These are phyloP conservation scores for Malassezia caprae DNA, from an alignment of 1,284 basidiomycete species.

Conservation along the genomic window DNA sequence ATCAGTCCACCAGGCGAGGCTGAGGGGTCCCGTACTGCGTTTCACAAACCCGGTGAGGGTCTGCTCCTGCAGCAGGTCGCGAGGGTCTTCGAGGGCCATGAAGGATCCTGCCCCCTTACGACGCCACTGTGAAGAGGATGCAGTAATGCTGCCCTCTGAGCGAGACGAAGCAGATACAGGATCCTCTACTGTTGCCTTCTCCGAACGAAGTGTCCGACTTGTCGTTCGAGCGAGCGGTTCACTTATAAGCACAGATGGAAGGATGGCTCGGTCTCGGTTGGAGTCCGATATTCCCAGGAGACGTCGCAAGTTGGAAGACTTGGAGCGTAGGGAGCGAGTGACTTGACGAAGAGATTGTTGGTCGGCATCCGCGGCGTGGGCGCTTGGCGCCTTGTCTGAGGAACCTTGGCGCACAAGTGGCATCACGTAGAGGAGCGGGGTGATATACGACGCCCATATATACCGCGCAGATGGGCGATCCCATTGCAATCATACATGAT, in stretches of 20 bases:
- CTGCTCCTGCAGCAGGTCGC: not conserved
- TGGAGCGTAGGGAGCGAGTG: not conserved
- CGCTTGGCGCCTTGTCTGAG: not conserved
- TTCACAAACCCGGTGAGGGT: constrained; percentile 12
- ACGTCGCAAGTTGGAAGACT: not conserved
- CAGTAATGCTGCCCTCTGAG: not conserved
- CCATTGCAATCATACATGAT: not conserved
- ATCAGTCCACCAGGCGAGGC: constrained; percentile 14
- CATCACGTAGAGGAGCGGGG: not conserved
- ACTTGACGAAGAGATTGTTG: not conserved
- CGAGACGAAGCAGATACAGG: not conserved
- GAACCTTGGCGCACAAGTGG: not conserved
- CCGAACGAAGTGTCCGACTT: not conserved
- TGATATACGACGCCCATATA: not conserved
- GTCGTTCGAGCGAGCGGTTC: not conserved
- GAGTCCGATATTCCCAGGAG: not conserved
- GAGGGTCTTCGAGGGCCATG: not conserved
- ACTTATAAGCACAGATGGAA: not conserved
- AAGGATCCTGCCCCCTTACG: not conserved
- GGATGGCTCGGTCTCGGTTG: not conserved
- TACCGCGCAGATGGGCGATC: not conserved
- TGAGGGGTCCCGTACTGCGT: constrained; percentile 11
- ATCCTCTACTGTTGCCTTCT: not conserved
- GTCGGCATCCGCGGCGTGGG: not conserved
- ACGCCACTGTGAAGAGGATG: not conserved